These are phyloP conservation scores for Aureobasidium pullulans DNA, from an alignment of 2,329 filamentous ascomycete species.

Conservation along the genomic window DNA sequence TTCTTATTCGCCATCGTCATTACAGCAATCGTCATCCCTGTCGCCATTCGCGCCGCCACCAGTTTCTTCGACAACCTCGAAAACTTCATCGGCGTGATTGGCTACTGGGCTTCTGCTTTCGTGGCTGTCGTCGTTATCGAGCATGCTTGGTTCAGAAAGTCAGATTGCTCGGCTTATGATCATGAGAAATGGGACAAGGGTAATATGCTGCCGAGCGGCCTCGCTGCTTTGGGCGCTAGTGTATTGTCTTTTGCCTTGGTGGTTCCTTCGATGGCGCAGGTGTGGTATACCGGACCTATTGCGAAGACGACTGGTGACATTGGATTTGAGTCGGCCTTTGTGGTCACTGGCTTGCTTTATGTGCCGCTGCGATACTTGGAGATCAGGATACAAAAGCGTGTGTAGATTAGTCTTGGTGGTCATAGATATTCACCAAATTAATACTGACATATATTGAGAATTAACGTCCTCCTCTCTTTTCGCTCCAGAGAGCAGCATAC, in stretches of 20 bases:
- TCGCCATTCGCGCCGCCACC: conserved; percentile 37
- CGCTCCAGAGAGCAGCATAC: too few species aligned
- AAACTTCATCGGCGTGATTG: conserved; percentile 41
- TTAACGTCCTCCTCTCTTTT: too few species aligned
- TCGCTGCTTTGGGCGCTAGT: conserved; percentile 29
- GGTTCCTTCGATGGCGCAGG: conserved; percentile 23
- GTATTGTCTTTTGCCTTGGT: conserved; percentile 20
- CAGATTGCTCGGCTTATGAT: conserved; percentile 30
- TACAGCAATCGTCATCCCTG: conserved; percentile 35
- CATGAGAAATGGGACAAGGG: conserved; percentile 35
- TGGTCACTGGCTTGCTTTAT: conserved; percentile 39
- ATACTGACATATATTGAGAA: too few species aligned
- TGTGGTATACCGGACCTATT: conserved; percentile 24
- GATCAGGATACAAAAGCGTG: conserved; percentile 21
- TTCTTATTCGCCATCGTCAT: conserved; percentile 36
- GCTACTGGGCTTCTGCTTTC: conserved; percentile 41
- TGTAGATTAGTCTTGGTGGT: background rate
- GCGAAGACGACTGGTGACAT: conserved; percentile 51
- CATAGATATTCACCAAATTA: background rate
- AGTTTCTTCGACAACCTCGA: conserved; percentile 37
- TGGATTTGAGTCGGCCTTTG: conserved; percentile 58
- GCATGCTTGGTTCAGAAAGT: conserved; percentile 34
- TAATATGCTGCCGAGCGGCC: conserved; percentile 32
- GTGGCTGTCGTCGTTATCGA: conserved; percentile 35
- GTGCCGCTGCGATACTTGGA: conserved; percentile 37